phyloP scores from a whole-genome alignment of 192 early-diverging fungal genomes.

The Coemansia sp. region DNA sequence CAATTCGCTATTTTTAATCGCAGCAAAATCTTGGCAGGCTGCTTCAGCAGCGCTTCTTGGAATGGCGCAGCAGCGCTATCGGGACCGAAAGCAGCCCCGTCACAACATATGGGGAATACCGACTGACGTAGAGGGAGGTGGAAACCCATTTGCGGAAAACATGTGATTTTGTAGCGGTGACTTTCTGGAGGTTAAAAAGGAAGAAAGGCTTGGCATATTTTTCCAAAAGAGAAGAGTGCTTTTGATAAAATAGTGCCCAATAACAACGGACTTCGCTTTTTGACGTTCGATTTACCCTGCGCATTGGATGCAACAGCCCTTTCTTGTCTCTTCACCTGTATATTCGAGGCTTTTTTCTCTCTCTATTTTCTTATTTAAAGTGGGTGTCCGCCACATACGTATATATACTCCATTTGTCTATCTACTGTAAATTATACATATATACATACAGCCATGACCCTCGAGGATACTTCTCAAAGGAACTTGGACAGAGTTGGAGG shows the following conservation, averaged over 20 bases:
- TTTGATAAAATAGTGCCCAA: constrained; percentile 1
- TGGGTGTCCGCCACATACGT: background rate
- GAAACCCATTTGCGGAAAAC: background rate
- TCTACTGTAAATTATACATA: constrained; percentile 8
- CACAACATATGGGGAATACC: background rate
- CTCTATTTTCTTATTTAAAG: background rate
- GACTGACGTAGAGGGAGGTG: constrained; percentile 2
- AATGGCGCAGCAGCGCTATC: no score
- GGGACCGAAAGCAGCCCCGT: background rate
- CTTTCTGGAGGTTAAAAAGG: constrained; percentile 1
- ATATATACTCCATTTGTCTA: constrained; percentile 6
- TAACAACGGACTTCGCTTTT: background rate
- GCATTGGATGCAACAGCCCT: constrained; percentile 2
- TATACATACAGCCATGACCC: constrained; percentile 21
- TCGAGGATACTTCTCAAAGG: constrained; percentile 25
- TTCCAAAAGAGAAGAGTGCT: background rate
- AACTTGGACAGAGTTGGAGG: constrained; percentile 49
- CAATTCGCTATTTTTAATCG: no score
- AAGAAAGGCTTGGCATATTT: constrained; percentile 8
- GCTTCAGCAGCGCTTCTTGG: no score
- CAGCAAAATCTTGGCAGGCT: no score
- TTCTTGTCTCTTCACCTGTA: constrained; percentile 4
- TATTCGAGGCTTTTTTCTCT: constrained; percentile 9
- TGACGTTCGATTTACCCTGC: background rate
- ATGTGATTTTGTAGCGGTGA: constrained; percentile 6